Percentiles rank a stretch among this genome's conserved stretches.
These are phyloP conservation scores for Beauveria sp. DNA, from an alignment of 2,329 filamentous ascomycete genomes.

Conservation along the genomic window DNA sequence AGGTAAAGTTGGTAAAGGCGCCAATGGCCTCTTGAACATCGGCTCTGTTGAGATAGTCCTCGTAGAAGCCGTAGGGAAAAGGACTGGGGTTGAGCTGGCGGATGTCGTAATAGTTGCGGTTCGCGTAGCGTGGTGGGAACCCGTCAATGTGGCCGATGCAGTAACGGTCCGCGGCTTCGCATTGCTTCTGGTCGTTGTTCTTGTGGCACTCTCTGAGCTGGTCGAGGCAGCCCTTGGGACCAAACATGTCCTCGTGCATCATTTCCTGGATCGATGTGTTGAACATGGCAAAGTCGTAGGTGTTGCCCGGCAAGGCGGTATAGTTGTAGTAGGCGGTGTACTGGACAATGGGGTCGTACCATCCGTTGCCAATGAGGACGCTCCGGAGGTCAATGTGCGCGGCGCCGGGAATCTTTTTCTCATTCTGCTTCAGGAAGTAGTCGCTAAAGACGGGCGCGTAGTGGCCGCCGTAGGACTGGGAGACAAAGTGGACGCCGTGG, in stretches of 20 bases:
- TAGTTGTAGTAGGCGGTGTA: not conserved
- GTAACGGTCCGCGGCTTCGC: not conserved
- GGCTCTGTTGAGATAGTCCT: conserved; percentile 49
- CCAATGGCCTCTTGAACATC: conserved; percentile 50
- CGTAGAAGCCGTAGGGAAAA: conserved; percentile 49
- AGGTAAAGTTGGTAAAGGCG: not conserved
- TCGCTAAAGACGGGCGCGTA: conserved; percentile 60
- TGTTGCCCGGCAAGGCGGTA: not conserved
- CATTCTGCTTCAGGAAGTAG: conserved; percentile 54
- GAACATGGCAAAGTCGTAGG: not conserved
- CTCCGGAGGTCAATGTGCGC: conserved; percentile 43
- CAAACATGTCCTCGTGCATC: conserved; percentile 52
- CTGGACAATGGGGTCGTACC: conserved; percentile 40
- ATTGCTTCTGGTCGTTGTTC: not conserved
- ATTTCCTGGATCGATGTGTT: not conserved
- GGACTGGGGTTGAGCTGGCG: conserved; percentile 47
- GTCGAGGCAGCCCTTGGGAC: conserved; percentile 20
- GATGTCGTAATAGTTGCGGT: conserved; percentile 53
- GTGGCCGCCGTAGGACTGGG: conserved; percentile 62
- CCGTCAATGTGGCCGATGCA: conserved; percentile 24
- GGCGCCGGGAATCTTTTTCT: conserved; percentile 32
- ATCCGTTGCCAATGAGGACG: conserved; percentile 59
- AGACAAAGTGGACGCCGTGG: conserved; percentile 55
- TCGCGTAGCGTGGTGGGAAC: conserved; percentile 42
- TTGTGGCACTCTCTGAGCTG: not conserved